phyloP scores from a whole-genome alignment of 2,329 filamentous ascomycete genomes.

The Epicoccum sorghinum region DNA sequence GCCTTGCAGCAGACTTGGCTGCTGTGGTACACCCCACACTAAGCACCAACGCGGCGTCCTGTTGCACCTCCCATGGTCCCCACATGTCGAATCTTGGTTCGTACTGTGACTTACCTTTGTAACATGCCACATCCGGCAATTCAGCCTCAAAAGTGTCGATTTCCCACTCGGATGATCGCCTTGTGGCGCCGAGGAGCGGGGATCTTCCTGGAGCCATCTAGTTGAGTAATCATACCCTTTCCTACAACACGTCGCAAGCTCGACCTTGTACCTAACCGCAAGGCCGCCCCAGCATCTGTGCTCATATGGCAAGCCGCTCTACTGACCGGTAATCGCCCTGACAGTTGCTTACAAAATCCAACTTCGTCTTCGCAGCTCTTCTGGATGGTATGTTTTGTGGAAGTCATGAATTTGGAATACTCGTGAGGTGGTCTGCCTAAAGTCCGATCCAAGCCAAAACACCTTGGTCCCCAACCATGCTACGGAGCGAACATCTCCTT shows the following conservation, averaged over 20 bases:
- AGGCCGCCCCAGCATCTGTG: too few species aligned
- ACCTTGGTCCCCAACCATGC: too few species aligned
- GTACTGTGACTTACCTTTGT: conserved; percentile 6
- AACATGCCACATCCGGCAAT: conserved; percentile 32
- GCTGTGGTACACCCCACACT: not conserved
- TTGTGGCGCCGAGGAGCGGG: conserved; percentile 20
- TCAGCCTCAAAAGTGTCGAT: conserved; percentile 24
- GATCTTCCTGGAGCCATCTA: conserved; percentile 2
- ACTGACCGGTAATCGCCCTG: too few species aligned
- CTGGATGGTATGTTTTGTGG: too few species aligned
- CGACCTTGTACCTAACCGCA: too few species aligned
- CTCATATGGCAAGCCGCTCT: too few species aligned
- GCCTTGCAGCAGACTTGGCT: not conserved
- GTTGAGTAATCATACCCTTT: not conserved
- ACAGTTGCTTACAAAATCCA: too few species aligned
- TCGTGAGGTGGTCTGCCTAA: too few species aligned
- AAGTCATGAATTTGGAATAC: too few species aligned
- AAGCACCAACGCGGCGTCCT: not conserved
- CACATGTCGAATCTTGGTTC: conserved; percentile 9
- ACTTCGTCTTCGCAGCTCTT: too few species aligned
- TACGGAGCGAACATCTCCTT: too few species aligned
- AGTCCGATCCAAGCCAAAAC: too few species aligned
- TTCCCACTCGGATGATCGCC: conserved; percentile 33
- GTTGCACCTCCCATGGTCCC: conserved; percentile 6
- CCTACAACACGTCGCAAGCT: not conserved